Evolutionary conservation across 2,329 filamentous ascomycete genomes (phyloP).

Genomic region (Aspergillus chevalieri): DNA sequence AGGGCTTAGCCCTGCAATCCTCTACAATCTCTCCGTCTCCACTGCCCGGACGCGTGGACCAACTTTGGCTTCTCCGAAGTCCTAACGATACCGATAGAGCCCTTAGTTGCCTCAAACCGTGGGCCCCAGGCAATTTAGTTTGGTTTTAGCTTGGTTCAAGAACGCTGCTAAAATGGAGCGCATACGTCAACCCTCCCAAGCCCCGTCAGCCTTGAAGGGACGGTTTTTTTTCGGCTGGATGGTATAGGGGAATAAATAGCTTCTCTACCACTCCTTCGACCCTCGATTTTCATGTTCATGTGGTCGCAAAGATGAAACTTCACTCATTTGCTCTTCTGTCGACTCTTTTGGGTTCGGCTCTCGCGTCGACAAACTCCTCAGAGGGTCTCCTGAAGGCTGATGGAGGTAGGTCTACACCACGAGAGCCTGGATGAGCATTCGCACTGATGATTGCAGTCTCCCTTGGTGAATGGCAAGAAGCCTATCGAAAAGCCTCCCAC

Average conservation of each 20-base stretch:
- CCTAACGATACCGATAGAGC: too few species aligned
- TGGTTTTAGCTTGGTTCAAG: not conserved
- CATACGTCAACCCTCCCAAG: not conserved
- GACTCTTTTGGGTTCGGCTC: not conserved
- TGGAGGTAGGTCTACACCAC: not conserved
- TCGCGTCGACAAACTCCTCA: not conserved
- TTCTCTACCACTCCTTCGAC: too few species aligned
- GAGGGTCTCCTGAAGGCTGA: not conserved
- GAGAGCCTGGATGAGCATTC: too few species aligned
- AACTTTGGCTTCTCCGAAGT: not conserved
- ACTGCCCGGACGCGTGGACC: not conserved
- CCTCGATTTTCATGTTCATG: not conserved
- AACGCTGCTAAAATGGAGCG: not conserved
- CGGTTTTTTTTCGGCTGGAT: not conserved
- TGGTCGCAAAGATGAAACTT: not conserved
- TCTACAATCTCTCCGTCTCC: not conserved
- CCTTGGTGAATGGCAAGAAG: slow-evolving; percentile 10
- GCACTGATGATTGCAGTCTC: not conserved
- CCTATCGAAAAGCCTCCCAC: slow-evolving; percentile 12
- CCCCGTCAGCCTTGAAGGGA: not conserved
- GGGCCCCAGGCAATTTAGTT: not conserved
- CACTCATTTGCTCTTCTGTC: not conserved
- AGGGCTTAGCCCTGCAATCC: too few species aligned
- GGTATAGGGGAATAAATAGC: not conserved
- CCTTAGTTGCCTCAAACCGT: not conserved